phyloP scores from a whole-genome alignment of 2,329 filamentous ascomycete species.

The Phoma sp. region DNA sequence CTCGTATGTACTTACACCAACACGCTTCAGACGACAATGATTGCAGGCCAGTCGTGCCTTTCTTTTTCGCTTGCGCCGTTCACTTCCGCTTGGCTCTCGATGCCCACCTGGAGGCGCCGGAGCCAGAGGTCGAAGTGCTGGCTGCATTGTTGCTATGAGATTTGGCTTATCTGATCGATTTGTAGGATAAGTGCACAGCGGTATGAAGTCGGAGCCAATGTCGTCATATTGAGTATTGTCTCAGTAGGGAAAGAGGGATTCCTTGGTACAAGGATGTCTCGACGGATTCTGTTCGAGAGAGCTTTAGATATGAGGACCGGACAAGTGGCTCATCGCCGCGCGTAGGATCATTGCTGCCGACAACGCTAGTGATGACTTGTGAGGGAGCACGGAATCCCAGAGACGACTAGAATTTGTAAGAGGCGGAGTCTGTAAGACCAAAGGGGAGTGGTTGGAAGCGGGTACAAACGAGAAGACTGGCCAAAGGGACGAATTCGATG shows the following conservation, averaged over 20 bases:
- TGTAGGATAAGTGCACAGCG: neutral
- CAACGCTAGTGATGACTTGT: neutral
- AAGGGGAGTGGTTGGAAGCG: neutral
- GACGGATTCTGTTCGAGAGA: neutral
- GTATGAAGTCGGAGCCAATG: neutral
- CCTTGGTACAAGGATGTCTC: neutral
- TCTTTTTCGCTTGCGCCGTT: conserved; percentile 9
- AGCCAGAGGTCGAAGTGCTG: conserved; percentile 7
- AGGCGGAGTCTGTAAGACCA: neutral
- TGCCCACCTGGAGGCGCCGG: conserved; percentile 4
- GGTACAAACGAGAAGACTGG: neutral
- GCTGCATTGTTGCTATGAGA: conserved; percentile 4
- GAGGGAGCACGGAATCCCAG: neutral
- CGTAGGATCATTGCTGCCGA: neutral
- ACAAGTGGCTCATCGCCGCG: neutral
- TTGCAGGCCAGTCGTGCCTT: conserved; percentile 18
- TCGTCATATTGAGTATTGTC: conserved; percentile 6
- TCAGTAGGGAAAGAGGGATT: neutral
- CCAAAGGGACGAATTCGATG: neutral
- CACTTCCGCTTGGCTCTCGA: conserved; percentile 1
- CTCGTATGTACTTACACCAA: conserved; percentile 6
- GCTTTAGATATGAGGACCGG: neutral
- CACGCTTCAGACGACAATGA: conserved; percentile 10
- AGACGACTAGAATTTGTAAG: neutral
- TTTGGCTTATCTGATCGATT: neutral